Evolutionary conservation across 305 asterid species (phyloP), one percentile per base, ranked within the genome.

Genomic region (Solanum hybrid): DNA sequence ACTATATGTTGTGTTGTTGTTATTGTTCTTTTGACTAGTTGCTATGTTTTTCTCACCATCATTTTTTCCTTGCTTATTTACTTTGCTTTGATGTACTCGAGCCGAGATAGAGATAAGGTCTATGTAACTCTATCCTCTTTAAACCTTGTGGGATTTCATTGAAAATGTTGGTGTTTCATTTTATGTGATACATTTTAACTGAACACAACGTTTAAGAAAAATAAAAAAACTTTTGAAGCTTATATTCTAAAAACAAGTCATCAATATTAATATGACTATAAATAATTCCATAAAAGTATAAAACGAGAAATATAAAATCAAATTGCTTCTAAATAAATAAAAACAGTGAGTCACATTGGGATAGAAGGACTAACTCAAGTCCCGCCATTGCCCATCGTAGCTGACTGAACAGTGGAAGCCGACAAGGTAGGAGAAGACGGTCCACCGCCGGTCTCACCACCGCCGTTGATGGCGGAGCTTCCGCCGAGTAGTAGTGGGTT

Each of bases 371-470:
- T 36, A 36, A 91, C 89, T 84, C 94, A 93, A 3, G 91, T 24
- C 22, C 91, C 88, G 51, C 96, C 96, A 89, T 95, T 92, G 31
- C 87, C 93, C 36, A 92, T 74, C 4, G 88, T 85, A 11, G 96
- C 93, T n/a, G 98, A 96, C 26, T 96, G 98, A 90, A 93, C 96
- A 20, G 98, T 93, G 94, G 95, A 91, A 34, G 69, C 98, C 7
- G 99, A 95, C 91, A 96, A 86, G 90, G 92, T 95, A 0, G 99
- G 98, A 89, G 99, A 96, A 3, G 96, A 85, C 87, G 98, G 95
- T 12, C 95, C 92, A n/a, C n/a, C n/a, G n/a, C n/a, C n/a, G n/a
- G n/a, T n/a, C n/a, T n/a, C n/a, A n/a, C n/a, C n/a, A 37, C 92
- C 94, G 14, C 33, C 88, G 2, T 84, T 84, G 8, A 79, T 92